Evolutionary conservation across 805 yeast species (phyloP), one percentile per base, ranked within the genome.

Genomic region (Myxozyma sirexii): DNA sequence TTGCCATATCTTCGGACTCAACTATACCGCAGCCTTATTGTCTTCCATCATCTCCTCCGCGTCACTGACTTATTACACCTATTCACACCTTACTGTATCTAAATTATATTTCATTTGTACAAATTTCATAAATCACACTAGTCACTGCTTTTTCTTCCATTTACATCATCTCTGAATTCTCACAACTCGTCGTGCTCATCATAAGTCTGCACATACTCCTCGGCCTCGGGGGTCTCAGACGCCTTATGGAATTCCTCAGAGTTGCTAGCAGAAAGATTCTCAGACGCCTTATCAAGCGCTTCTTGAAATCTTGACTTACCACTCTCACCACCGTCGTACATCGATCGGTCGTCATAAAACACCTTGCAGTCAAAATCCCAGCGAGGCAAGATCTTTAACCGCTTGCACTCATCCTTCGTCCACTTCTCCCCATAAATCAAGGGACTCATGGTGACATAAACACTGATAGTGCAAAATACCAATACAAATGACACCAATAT

Each of bases 321-420:
- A 1, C 12, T 52, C 12, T 26, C 24, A 4, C 29, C 43, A 26
- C 31, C 15, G 4, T 43, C 53, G n/a, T 54, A 54, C 51, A 15
- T 17, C 19, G 57, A 45, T 4, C 35, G 17, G 24, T 50, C 49
- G 19, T 69, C 75, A 38, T 74, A 69, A 71, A 82, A 90, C 13
- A 78, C 67, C 62, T 76, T 77, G 77, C 99, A 94, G 70, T 86
- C 87, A 71, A 85, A 94, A 79, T 94, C 99, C 99, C 98, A 94
- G 41, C 82, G 79, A 2, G 77, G 62, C 33, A 88, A 64, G 67
- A 83, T 73, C 75, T 84, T 83, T 46, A 92, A 77, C 45, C 79
- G 76, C 59, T 78, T 75, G 76, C 99, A 94, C 60, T 80, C 74
- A 29, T 71, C 73, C 68, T 80, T 80, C 48, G 96, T 87, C 97